Conservation (phyloP, 495 filamentous ascomycete species). For the Astrothelium macrocarpum region DNA sequence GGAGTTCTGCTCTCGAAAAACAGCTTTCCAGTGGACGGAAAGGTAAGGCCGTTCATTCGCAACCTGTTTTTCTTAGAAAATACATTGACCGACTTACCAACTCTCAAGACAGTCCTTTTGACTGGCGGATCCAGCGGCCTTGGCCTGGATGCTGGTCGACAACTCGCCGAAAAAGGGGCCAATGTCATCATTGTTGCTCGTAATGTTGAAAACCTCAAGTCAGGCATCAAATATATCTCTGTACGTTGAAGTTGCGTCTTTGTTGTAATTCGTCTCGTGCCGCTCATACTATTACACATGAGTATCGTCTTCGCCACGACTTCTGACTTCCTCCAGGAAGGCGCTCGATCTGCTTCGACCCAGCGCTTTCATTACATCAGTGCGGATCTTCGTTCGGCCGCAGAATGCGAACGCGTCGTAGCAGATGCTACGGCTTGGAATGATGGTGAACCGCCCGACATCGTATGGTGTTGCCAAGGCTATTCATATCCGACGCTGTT, state of each 20-base stretch:
- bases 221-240: conserved; percentile 7
- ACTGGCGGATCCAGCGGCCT: conserved; percentile 5
- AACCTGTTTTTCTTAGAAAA: background rate
- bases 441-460: conserved; percentile 9
- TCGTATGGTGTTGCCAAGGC: conserved; percentile 11
- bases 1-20: background rate
- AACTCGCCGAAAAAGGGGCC: background rate
- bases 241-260: background rate
- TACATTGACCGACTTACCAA: background rate
- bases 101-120: conserved; percentile 6
- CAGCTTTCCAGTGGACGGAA: background rate
- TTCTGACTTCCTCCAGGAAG: background rate
- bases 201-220: background rate
- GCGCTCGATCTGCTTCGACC: background rate
- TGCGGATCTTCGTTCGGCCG: conserved; percentile 7
- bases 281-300: background rate
- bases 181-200: conserved; percentile 14
- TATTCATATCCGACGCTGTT: conserved; percentile 21
- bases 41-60: background rate
- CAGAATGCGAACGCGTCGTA: conserved; percentile 2
- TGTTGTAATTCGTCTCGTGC: background rate
- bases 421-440: conserved; percentile 11
- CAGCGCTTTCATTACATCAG: conserved; percentile 11
- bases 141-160: conserved; percentile 2
- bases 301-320: too few species aligned